These are phyloP conservation scores for Cornus controversa DNA, from an alignment of 148 eudicot genomes.

Conservation along the genomic window DNA sequence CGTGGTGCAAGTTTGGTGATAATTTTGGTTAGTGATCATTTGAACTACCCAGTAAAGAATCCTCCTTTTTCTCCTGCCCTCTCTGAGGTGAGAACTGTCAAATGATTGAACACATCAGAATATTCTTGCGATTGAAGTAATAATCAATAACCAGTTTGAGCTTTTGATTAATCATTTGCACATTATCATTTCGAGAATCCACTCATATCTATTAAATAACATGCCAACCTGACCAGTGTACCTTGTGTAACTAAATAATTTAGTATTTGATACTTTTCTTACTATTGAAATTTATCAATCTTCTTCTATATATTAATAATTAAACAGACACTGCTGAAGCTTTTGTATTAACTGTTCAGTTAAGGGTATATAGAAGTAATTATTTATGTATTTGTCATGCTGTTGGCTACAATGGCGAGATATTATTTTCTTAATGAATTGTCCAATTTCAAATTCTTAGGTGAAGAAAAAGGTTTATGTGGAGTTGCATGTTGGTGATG, in stretches of 20 bases:
- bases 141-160: too few species aligned
- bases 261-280: neutral
- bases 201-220: neutral
- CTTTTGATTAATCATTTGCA: too few species aligned
- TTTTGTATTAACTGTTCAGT: neutral
- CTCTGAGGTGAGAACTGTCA: neutral
- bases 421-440: slow-evolving; percentile 1
- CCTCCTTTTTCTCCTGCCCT: too few species aligned
- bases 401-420: neutral
- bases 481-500: slow-evolving; percentile 93
- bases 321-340: neutral
- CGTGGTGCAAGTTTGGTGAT: neutral
- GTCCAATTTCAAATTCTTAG: slow-evolving; percentile 30
- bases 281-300: neutral
- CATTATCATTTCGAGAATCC: neutral
- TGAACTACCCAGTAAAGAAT: neutral
- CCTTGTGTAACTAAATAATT: neutral
- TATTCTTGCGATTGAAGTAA: neutral
- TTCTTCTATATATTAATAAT: neutral
- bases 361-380: neutral
- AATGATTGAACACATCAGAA: neutral
- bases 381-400: neutral
- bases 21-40: neutral
- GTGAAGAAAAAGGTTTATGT: slow-evolving; percentile 73
- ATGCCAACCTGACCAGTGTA: neutral